Percentiles rank a stretch among this genome's conserved stretches.
Conservation (phyloP, 2,329 filamentous ascomycete species). For the Ophiocordyceps robertsii region DNA sequence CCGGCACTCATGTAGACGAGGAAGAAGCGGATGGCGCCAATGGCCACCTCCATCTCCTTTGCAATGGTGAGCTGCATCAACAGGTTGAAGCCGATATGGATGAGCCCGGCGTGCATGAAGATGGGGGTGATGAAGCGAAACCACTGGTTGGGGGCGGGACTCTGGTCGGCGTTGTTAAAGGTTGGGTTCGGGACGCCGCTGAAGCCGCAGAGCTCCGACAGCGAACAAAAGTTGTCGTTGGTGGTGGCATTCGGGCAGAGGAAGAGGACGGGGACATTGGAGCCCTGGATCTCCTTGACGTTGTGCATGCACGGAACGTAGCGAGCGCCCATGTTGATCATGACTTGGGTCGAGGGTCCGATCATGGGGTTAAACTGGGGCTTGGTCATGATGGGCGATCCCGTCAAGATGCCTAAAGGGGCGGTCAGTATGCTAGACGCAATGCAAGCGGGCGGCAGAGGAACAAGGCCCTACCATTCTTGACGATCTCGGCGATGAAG, state of each 20-base stretch:
- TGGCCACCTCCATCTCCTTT: conserved; percentile 81
- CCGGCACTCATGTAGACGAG: conserved; percentile 83
- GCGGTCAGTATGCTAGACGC: conserved; percentile 1
- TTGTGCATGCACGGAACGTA: conserved; percentile 94
- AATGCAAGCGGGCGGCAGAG: background rate
- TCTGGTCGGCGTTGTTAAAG: conserved; percentile 36
- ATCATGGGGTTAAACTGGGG: conserved; percentile 96
- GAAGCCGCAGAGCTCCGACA: conserved; percentile 77
- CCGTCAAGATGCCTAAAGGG: conserved; percentile 56
- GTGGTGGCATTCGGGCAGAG: conserved; percentile 72
- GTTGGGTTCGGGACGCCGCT: conserved; percentile 54
- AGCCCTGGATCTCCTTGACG: conserved; percentile 48
- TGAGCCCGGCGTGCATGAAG: conserved; percentile 84
- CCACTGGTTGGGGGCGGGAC: conserved; percentile 77
- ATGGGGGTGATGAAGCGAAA: conserved; percentile 92
- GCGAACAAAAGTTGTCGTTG: conserved; percentile 47
- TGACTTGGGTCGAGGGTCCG: conserved; percentile 75
- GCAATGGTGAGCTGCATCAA: conserved; percentile 81
- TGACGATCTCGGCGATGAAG: conserved; percentile 79
- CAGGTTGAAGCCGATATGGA: conserved; percentile 95
- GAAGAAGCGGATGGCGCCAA: conserved; percentile 77
- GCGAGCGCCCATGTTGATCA: conserved; percentile 94
- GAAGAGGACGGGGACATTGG: conserved; percentile 39
- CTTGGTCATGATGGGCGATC: conserved; percentile 63
- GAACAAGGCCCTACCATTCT: conserved; percentile 50